Evolutionary conservation across 1,139 yeast genomes (phyloP).

Genomic region (Hemisphaericaspora subhashii): DNA sequence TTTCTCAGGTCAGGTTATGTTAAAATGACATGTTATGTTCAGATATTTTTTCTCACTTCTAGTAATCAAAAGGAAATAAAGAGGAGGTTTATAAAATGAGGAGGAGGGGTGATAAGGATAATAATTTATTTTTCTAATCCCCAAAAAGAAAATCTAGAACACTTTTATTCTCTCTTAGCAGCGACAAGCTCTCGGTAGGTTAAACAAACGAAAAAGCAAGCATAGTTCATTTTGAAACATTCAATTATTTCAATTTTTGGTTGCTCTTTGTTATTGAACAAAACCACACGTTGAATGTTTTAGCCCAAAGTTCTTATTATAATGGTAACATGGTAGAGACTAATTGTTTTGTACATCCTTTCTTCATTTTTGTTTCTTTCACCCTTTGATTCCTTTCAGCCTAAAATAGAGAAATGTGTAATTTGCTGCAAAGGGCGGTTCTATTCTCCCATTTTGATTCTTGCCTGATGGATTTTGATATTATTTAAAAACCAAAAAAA

Average conservation of each 20-base stretch:
- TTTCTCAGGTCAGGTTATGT: neutral
- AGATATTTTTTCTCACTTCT: too few relatives aligned
- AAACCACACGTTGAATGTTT: too few relatives aligned
- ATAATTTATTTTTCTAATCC: neutral
- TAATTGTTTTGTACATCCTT: too few relatives aligned
- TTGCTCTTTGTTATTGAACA: neutral
- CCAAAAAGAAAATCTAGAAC: neutral
- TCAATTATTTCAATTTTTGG: neutral
- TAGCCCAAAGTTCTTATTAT: neutral
- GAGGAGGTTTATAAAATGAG: too few relatives aligned
- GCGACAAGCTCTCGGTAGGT: slow-evolving; percentile 1
- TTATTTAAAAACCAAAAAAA: too few relatives aligned
- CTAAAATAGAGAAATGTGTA: too few relatives aligned
- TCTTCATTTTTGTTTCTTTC: too few relatives aligned
- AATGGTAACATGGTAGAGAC: neutral
- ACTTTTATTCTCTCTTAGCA: too few relatives aligned
- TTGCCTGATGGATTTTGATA: too few relatives aligned
- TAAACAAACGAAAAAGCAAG: slow-evolving; percentile 1
- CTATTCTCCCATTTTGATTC: too few relatives aligned
- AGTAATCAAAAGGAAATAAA: neutral
- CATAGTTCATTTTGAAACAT: neutral
- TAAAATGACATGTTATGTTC: neutral
- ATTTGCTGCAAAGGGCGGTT: too few relatives aligned
- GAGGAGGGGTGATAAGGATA: neutral
- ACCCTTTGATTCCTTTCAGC: too few relatives aligned